Evolutionary conservation across 345 rosid genomes (phyloP), one percentile per base, ranked within the genome.

Genomic region (Erysimum cheiranthoides): DNA sequence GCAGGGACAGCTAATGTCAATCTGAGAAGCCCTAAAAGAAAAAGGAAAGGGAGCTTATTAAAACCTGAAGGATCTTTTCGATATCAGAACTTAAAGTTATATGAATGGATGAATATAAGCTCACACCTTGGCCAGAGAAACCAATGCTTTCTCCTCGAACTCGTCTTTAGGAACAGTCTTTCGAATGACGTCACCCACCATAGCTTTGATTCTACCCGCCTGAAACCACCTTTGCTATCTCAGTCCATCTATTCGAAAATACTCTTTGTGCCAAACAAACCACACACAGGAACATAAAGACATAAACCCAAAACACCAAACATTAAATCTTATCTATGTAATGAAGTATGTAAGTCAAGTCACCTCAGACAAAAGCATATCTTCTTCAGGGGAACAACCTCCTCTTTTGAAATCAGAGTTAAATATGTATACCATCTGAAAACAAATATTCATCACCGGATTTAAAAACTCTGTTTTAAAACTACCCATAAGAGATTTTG

Each of bases 331-430:
- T 32, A 52, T 66, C 43, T 8, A 65, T 46, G 56, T 68, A 68
- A 60, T 68, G 49, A 68, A 68, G 69, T 67, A 7, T 52, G 42
- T 32, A 32, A 72, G 10, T 60, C 52, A 66, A 51, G 51, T 10
- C 8, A 92, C 99, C 97, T 95, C 97, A 56, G 97, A 95, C 63
- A 95, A 82, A 30, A 95, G 93, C 80, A 88, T 77, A 58, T 95
- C 97, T 87, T 90, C 98, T 76, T 92, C 97, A 8, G 97, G 97
- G 57, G 97, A 89, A 97, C 99, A 95, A 65, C 99, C 97, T 18
- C 99, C 97, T 79, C 88, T 90, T 80, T 95, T 92, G 87, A 95
- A 92, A 77, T 95, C 99, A 30, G 99, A 88, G 75, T 92, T 78
- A 95, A 80, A 66, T 95, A 95, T 50, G 98, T 95, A 78, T 87